Base-by-base conservation (phyloP, 2,329 filamentous ascomycete species). In the Chaetomium globosum region DNA sequence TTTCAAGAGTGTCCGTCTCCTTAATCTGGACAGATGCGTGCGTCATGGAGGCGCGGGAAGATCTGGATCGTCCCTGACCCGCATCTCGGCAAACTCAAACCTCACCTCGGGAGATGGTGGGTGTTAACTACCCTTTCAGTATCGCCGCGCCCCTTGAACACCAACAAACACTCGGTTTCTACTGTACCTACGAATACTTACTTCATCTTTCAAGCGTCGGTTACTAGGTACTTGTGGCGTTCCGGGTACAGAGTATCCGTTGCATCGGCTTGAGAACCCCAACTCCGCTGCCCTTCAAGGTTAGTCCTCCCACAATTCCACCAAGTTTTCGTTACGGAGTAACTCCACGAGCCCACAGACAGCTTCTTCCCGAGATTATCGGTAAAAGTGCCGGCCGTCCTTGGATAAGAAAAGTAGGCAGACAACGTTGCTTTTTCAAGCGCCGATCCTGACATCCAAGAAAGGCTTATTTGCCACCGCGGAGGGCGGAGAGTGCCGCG, bases 1-100 rank as follows among this genome's bases (percentile, higher is more conserved):
- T 65, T 62, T 65, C 59, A 55, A 19, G 55, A 51, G 4, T 16
- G 54, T 59, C 39, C 21, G 59, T 59, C 63, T 23, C 51, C 59
- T 19, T 55, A 28, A 43, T 39, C 36, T 16, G 36, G 36, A 36
- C 23, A 33, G 10, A 16, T 36, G 52, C 26, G 3, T 39, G 36
- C 33, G 33, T 36, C 19, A 23, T 10, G 30, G 30, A 28, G 39
- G 19, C 19, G 43, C 57, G 28, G 51, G 57, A 48, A 31, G 63
- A 64, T 61, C 59, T 33, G 19, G 54, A 60, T 58, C 54, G 23
- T 43, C 52, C 48, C 21, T n/a, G 58, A 10, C 33, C 49, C 31
- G 49, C 33, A 16, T 21, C 49, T 61, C 59, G 49, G 49, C 59
- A 61, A 46, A 26, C 43, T 36, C 51, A 43, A 51, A 39, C 39